Evolutionary conservation across 805 yeast species (phyloP).

Genomic region (Myxozyma lipomycoides): DNA sequence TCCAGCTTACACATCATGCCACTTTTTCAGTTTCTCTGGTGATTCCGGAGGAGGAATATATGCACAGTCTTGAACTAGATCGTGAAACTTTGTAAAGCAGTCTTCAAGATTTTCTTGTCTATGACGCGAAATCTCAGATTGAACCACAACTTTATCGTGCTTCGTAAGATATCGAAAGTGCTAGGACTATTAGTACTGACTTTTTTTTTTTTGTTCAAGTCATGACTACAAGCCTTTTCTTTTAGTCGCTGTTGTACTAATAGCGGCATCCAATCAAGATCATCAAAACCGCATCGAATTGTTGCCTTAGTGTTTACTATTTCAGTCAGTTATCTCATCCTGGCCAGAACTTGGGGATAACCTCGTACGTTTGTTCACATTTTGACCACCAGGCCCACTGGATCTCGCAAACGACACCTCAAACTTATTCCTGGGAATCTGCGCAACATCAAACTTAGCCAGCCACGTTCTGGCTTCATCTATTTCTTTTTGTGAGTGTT

Average conservation of each 20-base stretch:
- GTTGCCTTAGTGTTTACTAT: slow-evolving; percentile 59
- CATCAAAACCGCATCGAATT: slow-evolving; percentile 47
- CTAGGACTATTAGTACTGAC: neutral
- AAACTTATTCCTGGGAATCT: slow-evolving; percentile 48
- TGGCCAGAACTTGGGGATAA: no score
- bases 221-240: slow-evolving; percentile 23
- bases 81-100: slow-evolving; percentile 58
- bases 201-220: slow-evolving; percentile 4
- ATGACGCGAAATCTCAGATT: slow-evolving; percentile 56
- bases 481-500: neutral
- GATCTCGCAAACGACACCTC: slow-evolving; percentile 52
- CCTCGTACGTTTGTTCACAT: slow-evolving; percentile 70
- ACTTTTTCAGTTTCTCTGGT: slow-evolving; percentile 7
- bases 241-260: slow-evolving; percentile 45
- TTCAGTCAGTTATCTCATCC: no score
- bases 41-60: slow-evolving; percentile 36
- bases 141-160: slow-evolving; percentile 53
- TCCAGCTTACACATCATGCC: slow-evolving; percentile 16
- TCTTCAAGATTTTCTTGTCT: slow-evolving; percentile 53
- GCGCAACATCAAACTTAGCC: slow-evolving; percentile 30
- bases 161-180: slow-evolving; percentile 54
- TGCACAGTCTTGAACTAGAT: slow-evolving; percentile 48
- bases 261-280: slow-evolving; percentile 57
- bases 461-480: slow-evolving; percentile 46
- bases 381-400: slow-evolving; percentile 86